phyloP scores from a whole-genome alignment of 805 yeast species.

The Debaryomyces maramus region DNA sequence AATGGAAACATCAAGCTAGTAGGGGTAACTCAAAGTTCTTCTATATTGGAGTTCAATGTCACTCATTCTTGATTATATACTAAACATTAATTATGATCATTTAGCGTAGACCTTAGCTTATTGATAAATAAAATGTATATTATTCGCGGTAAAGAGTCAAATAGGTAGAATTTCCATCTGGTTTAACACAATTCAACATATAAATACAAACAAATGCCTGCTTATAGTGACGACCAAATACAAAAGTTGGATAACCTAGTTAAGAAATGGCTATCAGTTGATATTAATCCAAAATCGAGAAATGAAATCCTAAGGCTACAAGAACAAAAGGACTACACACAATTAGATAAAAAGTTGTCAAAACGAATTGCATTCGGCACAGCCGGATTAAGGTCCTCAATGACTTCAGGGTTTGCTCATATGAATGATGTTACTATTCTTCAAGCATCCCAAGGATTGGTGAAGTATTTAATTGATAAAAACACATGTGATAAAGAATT shows the following conservation, averaged over 20 bases:
- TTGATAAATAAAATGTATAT: no score
- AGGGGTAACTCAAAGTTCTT: slow-evolving; percentile 13
- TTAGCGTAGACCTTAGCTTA: no score
- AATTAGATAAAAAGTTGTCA: slow-evolving; percentile 52
- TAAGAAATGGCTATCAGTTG: slow-evolving; percentile 36
- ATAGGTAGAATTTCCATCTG: no score
- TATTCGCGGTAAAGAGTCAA: no score
- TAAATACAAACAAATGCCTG: not conserved
- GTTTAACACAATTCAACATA: no score
- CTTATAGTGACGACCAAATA: slow-evolving; percentile 3
- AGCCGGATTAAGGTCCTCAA: slow-evolving; percentile 82
- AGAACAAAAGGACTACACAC: slow-evolving; percentile 34
- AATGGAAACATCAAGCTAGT: slow-evolving; percentile 10
- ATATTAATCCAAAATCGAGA: slow-evolving; percentile 47
- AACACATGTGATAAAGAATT: slow-evolving; percentile 7
- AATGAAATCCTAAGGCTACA: slow-evolving; percentile 53
- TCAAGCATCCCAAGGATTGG: slow-evolving; percentile 87
- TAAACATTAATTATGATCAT: no score
- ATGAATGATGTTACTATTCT: slow-evolving; percentile 88
- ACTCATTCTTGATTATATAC: slow-evolving; percentile 3
- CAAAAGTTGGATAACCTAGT: slow-evolving; percentile 25
- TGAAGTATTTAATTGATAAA: slow-evolving; percentile 44
- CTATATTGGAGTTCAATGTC: slow-evolving; percentile 14
- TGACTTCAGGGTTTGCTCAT: slow-evolving; percentile 88
- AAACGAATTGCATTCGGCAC: slow-evolving; percentile 84